A percentile compares a stretch with the other conserved stretches of the same genome.
phyloP scores from a whole-genome alignment of 768 basidiomycete species.

The Auricularia sp. region DNA sequence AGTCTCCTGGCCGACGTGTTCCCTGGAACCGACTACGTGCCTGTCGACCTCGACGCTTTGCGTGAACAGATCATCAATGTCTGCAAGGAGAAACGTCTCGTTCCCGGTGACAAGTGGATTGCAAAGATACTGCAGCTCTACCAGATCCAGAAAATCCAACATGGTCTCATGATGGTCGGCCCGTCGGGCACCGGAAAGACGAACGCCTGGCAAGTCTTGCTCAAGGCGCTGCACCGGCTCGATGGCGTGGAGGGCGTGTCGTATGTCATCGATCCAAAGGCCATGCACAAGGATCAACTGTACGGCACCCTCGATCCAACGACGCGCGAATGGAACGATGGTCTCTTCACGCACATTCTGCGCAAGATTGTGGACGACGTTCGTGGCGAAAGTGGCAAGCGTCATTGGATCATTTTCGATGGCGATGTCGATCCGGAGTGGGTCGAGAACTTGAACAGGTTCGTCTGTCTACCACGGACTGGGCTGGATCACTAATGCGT shows the following conservation, averaged over 20 bases:
- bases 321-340: slow-evolving; percentile 98
- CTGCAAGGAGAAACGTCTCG: slow-evolving; percentile 77
- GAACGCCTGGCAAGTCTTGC: slow-evolving; percentile 90
- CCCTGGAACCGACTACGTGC: slow-evolving; percentile 86
- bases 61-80: slow-evolving; percentile 80
- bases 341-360: slow-evolving; percentile 93
- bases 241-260: slow-evolving; percentile 88
- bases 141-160: slow-evolving; percentile 99
- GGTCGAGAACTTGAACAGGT: slow-evolving; percentile 99
- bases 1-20: slow-evolving; percentile 94
- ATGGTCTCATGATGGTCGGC: slow-evolving; percentile 99
- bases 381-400: slow-evolving; percentile 89
- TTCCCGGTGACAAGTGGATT: slow-evolving; percentile 82
- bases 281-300: slow-evolving; percentile 95
- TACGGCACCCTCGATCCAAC: slow-evolving; percentile 96
- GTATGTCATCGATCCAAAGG: slow-evolving; percentile 98
- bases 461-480: slow-evolving; percentile 14
- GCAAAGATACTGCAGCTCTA: slow-evolving; percentile 95
- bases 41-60: slow-evolving; percentile 79
- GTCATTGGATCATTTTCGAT: slow-evolving; percentile 99
- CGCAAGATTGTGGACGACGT: slow-evolving; percentile 98
- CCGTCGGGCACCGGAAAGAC: slow-evolving; percentile 96
- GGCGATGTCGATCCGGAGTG: slow-evolving; percentile 99
- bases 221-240: slow-evolving; percentile 80
- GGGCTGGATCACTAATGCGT: slow-evolving; percentile 1